A percentile compares a stretch with the other conserved stretches of the same genome.
Evolutionary conservation across 345 rosid species (phyloP).

Genomic region (Hevea brasiliensis): DNA sequence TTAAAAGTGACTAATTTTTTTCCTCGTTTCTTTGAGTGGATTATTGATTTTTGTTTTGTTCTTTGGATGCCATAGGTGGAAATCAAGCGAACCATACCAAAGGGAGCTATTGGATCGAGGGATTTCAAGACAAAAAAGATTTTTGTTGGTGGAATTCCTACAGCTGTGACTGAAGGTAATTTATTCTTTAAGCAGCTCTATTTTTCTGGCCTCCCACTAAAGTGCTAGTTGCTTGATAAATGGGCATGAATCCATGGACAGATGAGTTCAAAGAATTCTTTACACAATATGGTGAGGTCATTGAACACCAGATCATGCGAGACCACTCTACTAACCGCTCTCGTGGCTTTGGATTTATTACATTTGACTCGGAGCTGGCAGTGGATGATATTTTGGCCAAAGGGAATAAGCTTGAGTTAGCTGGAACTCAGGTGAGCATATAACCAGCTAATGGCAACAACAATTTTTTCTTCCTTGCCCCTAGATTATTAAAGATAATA

Average conservation of each 20-base stretch:
- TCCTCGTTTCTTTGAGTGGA: neutral
- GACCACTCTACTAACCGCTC: constrained; percentile 37
- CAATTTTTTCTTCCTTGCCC: neutral
- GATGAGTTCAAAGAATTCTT: constrained; percentile 39
- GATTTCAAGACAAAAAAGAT: constrained; percentile 88
- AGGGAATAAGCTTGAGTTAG: constrained; percentile 32
- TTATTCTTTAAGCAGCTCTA: neutral
- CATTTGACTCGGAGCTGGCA: constrained; percentile 29
- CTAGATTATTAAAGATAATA: neutral
- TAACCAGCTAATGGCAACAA: neutral
- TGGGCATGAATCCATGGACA: neutral
- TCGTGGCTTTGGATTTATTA: constrained; percentile 40
- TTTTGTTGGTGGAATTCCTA: constrained; percentile 91
- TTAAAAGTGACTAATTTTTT: neutral
- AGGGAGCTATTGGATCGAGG: constrained; percentile 66
- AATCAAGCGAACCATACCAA: constrained; percentile 91
- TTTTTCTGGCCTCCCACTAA: neutral
- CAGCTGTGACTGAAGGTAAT: constrained; percentile 71
- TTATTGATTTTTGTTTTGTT: neutral
- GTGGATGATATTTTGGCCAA: constrained; percentile 33
- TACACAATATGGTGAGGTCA: constrained; percentile 29
- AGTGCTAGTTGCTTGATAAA: neutral
- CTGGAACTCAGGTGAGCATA: constrained; percentile 32
- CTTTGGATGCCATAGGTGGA: constrained; percentile 57
- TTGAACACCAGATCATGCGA: constrained; percentile 37